Percentiles rank a stretch among this genome's conserved stretches.
Conservation (phyloP, 176 grass and related monocot species). For the Tillandsia fasciculata region DNA sequence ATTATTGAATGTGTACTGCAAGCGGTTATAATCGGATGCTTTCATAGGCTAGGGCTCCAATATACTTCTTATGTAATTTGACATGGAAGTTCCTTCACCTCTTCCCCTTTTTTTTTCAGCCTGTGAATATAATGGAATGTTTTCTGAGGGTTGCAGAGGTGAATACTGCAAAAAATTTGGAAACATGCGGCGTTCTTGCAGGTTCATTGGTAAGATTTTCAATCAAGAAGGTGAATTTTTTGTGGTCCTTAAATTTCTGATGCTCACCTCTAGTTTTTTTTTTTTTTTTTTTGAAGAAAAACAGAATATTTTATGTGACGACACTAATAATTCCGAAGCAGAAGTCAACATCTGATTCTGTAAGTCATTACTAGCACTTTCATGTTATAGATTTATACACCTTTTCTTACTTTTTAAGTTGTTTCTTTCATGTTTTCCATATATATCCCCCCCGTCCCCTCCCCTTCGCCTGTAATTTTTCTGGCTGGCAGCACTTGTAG, state of each 20-base stretch:
- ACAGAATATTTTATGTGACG: constrained; percentile 82
- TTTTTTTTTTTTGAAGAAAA: constrained; percentile 54
- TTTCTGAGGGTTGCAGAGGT: constrained; percentile 90
- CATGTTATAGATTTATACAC: background rate
- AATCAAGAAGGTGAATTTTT: constrained; percentile 5
- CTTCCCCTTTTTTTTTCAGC: constrained; percentile 42
- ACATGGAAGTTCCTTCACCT: constrained; percentile 16
- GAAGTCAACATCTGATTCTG: constrained; percentile 88
- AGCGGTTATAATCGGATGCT: background rate
- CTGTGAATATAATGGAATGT: constrained; percentile 89
- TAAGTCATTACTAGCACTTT: constrained; percentile 43
- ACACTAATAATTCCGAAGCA: constrained; percentile 97
- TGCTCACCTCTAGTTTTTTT: constrained; percentile 17
- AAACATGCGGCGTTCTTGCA: constrained; percentile 98
- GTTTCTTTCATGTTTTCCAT: constrained; percentile 1
- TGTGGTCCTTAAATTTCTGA: constrained; percentile 25
- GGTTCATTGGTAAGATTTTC: constrained; percentile 69
- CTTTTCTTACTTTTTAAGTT: constrained; percentile 1
- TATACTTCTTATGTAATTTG: constrained; percentile 10
- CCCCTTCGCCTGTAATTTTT: background rate
- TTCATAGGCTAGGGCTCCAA: background rate
- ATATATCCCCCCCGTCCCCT: background rate
- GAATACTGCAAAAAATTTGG: constrained; percentile 87
- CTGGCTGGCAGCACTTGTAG: background rate
- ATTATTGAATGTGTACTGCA: background rate